Evolutionary conservation across 441 rosid species (phyloP), one percentile per base, ranked within the genome.

Genomic region (Adansonia madagascariensis): DNA sequence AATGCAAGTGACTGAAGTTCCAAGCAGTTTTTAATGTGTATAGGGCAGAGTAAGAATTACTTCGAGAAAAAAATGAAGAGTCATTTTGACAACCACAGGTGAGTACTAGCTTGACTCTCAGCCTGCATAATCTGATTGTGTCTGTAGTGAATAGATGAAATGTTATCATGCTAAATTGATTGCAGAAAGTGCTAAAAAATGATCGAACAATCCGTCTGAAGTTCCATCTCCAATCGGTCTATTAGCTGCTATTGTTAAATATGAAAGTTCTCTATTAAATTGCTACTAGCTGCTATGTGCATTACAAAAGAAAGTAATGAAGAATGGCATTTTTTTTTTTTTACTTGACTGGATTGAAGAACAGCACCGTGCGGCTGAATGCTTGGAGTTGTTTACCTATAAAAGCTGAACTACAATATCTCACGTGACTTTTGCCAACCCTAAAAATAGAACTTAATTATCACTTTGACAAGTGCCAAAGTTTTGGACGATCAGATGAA

Each of bases 1-100:
- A 78, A 86, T 92, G 95, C 53, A 88, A 44, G 92, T 89, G 66
- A 82, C 87, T 80, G 94, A 91, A 74, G 88, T 83, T 77, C 79
- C 91, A 24, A 76, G 74, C 78, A 83, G 50, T 65, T 72, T 78
- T 17, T 81, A 47, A 75, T 18, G 24, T 43, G 74, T 0, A 4
- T 52, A 4, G 6, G 46, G 27, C 61, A 52, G 46, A 15, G 8
- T 15, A n/a, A 71, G 44, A 71, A 14, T 52, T 71, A n/a, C 27
- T 20, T 46, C 0, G 72, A 47, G 56, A n/a, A 67, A 20, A 68
- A 20, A 10, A 5, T 41, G 50, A 14, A 6, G 44, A 68, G 39
- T 46, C 49, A 20, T 68, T 3, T 71, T 27, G 22, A 55, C 8
- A 3, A 41, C 9, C 8, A 31, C 60, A 52, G 44, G 7, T 17